Base-by-base conservation (phyloP, 1,284 basidiomycete species). In the Puccinia polysora region DNA sequence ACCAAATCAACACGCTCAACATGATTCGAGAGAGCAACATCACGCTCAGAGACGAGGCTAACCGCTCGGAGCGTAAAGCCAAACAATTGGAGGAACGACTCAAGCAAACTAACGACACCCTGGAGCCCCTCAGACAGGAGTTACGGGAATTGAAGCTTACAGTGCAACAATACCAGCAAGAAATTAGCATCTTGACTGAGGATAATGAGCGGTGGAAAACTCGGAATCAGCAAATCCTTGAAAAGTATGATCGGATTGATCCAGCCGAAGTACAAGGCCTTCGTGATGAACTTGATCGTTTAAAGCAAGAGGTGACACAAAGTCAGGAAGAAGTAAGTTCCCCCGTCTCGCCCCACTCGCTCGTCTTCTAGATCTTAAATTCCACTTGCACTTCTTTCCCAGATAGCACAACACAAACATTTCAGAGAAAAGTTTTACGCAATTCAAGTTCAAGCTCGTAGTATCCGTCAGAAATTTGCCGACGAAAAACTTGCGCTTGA, bases 21-120 rank as follows among this genome's bases (percentile, higher is more conserved):
- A 85, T 93, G 68, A 83, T 94, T 6, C 86, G 91, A 52, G 91
- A 95, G 81, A 92, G 89, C 81, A 93, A 94, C 76, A 85, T 87
- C 0, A 91, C 89, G 1, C 83, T 95, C 1, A 86, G 90, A 62
- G 84, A 88, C 40, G 90, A 91, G 73, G 86, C 84, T 73, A 86
- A 86, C 56, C 83, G 86, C 10, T 83, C 84, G 56, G 85, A 86
- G 47, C 82, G 91, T 60, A 88, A 90, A 70, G 76, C 79, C 18
- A 65, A 75, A 20, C 86, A 86, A 76, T 82, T 93, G 7, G 84
- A 85, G 74, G 78, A 83, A 45, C 76, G 77, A 52, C 76, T 81
- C 6, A 40, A 55, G 15, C 36, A 63, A 5, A 79, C 88, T 2
- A 83, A 84, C 15, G 77, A 82, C 5, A 86, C 92, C 77, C 82